Base-by-base conservation (phyloP, 345 rosid species). In the Salix suchowensis region DNA sequence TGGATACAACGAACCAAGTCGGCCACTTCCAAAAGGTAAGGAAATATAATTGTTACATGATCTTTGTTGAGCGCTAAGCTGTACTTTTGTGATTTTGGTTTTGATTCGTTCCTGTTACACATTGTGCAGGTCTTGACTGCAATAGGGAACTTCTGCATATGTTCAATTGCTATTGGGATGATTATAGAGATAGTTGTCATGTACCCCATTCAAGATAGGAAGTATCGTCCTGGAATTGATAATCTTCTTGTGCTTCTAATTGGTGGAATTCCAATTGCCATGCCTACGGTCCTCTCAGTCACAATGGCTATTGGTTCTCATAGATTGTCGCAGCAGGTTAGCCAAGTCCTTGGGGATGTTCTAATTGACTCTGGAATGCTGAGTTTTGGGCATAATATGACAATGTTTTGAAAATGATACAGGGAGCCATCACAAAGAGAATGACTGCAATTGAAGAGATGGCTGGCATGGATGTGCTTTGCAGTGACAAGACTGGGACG, bases 391-490 rank as follows among this genome's bases (percentile, higher is more conserved):
- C 67, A 18, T 62, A n/a, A 44, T 69, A 71, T 76, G 68, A 46
- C 76, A 36, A 26, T 24, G 52, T 23, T 67, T 5, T 75, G 66
- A 58, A 83, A 64, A 58, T 76, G 66, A 74, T 84, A 28, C 85
- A 94, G 98, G 98, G 99, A 74, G 99, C 99, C 68, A 96, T 96
- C 80, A 96, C 99, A 7, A 96, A 96, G 90, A 91, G 98, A 86
- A 96, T 96, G 99, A 96, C 99, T 65, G 98, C 98, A 39, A 96
- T 96, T 65, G 99, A 96, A 82, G 99, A 93, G 85, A 96, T 96
- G 99, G 99, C 99, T 23, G 98, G 98, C 83, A 95, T 95, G 98
- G 98, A 95, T 79, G 98, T 95, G 78, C 97, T 95, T 77, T 93
- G 98, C 85, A 93, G 99, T 79, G 98, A 96, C 87, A 96, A 96